Evolutionary conservation across 495 filamentous ascomycete species (phyloP).

Genomic region (Immersiella caudata): DNA sequence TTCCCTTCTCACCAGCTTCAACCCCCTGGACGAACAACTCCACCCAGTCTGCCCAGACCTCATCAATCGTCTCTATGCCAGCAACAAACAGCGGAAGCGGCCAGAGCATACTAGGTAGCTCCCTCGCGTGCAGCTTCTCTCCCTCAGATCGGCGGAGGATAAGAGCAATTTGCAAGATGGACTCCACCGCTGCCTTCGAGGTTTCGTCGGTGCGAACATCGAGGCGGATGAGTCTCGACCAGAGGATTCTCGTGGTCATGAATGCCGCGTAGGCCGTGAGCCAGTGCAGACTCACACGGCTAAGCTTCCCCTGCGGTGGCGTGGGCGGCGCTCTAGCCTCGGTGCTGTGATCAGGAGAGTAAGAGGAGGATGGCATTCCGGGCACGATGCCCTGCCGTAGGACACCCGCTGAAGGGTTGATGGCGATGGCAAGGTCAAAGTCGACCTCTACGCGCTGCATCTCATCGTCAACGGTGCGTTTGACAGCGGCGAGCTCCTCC

Average conservation of each 20-base stretch:
- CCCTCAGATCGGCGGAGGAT: conserved; percentile 23
- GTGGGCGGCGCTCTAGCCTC: background rate
- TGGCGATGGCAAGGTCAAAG: conserved; percentile 25
- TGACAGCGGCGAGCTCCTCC: conserved; percentile 20
- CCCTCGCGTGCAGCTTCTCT: background rate
- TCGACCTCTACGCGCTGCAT: conserved; percentile 26
- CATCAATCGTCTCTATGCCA: conserved; percentile 35
- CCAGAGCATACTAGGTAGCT: conserved; percentile 28
- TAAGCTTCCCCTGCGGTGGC: conserved; percentile 10
- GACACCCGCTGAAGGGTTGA: conserved; percentile 23
- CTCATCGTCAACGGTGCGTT: conserved; percentile 23
- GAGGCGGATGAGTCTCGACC: conserved; percentile 24
- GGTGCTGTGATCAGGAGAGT: too few species aligned
- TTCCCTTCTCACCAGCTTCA: conserved; percentile 5
- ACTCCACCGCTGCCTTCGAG: conserved; percentile 22
- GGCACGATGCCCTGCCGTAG: conserved; percentile 9
- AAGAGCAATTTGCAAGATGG: conserved; percentile 28
- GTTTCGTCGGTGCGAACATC: conserved; percentile 24
- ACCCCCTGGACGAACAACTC: conserved; percentile 26
- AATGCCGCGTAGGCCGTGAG: conserved; percentile 27
- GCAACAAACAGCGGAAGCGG: conserved; percentile 37
- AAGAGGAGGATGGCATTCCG: conserved; percentile 1
- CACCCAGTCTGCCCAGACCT: conserved; percentile 38
- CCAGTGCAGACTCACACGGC: conserved; percentile 24
- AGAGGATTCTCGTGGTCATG: conserved; percentile 27